Conservation (phyloP, 768 basidiomycete genomes). For the Tylopilus sp. region DNA sequence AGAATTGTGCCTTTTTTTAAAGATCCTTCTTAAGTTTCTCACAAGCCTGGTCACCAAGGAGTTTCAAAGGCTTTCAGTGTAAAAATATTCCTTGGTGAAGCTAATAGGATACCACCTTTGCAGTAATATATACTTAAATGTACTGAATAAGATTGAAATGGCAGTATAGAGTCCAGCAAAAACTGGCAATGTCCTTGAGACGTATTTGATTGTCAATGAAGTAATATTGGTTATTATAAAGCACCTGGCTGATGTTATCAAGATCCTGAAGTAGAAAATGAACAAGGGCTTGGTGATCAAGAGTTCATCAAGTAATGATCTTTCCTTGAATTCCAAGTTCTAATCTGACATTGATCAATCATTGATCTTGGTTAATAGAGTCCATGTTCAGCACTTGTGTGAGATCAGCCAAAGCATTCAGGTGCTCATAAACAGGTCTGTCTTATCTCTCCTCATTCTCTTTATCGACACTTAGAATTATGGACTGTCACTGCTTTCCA, state of each 20-base stretch:
- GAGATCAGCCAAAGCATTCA: background rate
- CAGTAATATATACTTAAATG: conserved; percentile 5
- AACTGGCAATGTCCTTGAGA: conserved; percentile 4
- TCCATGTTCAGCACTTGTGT: background rate
- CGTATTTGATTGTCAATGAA: background rate
- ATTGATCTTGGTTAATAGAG: background rate
- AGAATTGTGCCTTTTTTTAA: background rate
- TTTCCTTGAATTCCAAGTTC: background rate
- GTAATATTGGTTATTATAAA: background rate
- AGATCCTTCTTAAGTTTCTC: background rate
- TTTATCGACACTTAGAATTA: background rate
- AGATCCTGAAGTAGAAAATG: background rate
- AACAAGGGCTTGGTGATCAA: background rate
- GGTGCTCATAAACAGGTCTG: too few species aligned
- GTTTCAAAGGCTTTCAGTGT: background rate
- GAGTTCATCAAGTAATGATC: background rate
- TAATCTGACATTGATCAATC: background rate
- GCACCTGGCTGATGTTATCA: rapidly evolving
- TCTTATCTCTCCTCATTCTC: background rate
- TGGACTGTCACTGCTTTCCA: conserved; percentile 9
- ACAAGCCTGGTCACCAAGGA: background rate
- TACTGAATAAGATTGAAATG: background rate
- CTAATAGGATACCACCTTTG: conserved; percentile 7
- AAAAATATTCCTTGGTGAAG: conserved; percentile 3
- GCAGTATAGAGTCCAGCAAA: background rate